Evolutionary conservation across 1,284 basidiomycete genomes (phyloP), one percentile per base, ranked within the genome.

Genomic region (Laetiporus sulphureus): DNA sequence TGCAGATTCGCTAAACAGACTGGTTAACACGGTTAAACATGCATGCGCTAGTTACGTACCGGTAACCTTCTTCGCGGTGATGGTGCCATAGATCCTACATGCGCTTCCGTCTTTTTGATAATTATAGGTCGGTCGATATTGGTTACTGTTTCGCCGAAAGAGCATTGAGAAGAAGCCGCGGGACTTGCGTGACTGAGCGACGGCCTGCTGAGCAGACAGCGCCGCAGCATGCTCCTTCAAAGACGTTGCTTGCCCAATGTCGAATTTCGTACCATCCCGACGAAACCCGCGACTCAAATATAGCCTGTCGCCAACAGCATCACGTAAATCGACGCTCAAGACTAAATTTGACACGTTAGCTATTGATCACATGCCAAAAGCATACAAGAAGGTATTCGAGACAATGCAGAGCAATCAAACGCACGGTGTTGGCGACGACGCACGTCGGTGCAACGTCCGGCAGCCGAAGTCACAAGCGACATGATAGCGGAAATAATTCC

Each of bases 41-140:
- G 20, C 37, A 33, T 16, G 13, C 1, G 34, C 11, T 13, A 6
- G 12, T 22, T 10, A 46, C 62, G 42, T 44, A 79, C 82, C 85
- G 7, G 92, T 97, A 1, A 97, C 92, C 51, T 91, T 87, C 64
- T 95, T 97, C 13, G 93, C 90, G 15, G 71, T 64, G 18, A 96
- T 72, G 24, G 81, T 83, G 2, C 95, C 95, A 54, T 82, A 93
- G 6, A 98, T 79, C 42, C 94, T 69, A 59, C 91, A 95, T 0
- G 90, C 88, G 27, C 71, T 74, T 0, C 75, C 85, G 48, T 83
- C 73, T 0, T 72, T 62, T 36, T 78, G 64, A 53, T 87, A 72
- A 42, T 84, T 79, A 53, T 83, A 83, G 0, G 87, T 87, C 0
- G 85, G 84, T 32, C 76, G 73, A 59, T 77, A 91, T 3, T 66